phyloP scores from a whole-genome alignment of 352 stramenopile genomes.

The Globisporangium splendens region DNA sequence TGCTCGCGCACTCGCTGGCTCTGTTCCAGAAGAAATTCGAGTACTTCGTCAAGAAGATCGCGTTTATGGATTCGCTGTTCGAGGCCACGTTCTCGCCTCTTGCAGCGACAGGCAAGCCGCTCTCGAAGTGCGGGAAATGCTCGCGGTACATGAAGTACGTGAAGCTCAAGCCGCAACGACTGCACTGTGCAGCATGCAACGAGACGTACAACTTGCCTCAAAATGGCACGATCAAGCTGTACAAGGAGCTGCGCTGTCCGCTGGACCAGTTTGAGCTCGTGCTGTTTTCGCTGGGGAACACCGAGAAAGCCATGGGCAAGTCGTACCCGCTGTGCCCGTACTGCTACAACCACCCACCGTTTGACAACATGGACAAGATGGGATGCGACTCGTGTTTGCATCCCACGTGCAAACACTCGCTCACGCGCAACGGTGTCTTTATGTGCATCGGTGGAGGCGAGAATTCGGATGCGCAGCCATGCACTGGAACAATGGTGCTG shows the following conservation, averaged over 20 bases:
- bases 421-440: constrained; percentile 40
- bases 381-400: constrained; percentile 43
- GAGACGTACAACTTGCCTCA: constrained; percentile 35
- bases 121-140: constrained; percentile 55
- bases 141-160: constrained; percentile 57
- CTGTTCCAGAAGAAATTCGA: constrained; percentile 48
- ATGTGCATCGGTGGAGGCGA: constrained; percentile 22
- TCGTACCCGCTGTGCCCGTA: constrained; percentile 45
- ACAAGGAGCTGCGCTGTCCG: constrained; percentile 44
- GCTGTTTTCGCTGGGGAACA: constrained; percentile 48
- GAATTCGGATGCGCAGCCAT: constrained; percentile 14
- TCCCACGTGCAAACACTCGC: constrained; percentile 38
- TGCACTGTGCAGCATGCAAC: constrained; percentile 47
- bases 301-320: constrained; percentile 35
- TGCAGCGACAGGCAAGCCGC: constrained; percentile 33
- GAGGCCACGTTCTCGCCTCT: constrained; percentile 56
- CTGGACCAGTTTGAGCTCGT: constrained; percentile 55
- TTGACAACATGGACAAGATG: constrained; percentile 29
- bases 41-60: constrained; percentile 53
- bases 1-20: constrained; percentile 34
- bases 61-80: constrained; percentile 61
- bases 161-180: constrained; percentile 31
- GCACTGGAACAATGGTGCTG: constrained; percentile 37
- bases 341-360: constrained; percentile 50
- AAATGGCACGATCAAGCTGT: constrained; percentile 34